Evolutionary conservation across 139 green algal genomes (phyloP).

Genomic region (Micractinium conductrix): DNA sequence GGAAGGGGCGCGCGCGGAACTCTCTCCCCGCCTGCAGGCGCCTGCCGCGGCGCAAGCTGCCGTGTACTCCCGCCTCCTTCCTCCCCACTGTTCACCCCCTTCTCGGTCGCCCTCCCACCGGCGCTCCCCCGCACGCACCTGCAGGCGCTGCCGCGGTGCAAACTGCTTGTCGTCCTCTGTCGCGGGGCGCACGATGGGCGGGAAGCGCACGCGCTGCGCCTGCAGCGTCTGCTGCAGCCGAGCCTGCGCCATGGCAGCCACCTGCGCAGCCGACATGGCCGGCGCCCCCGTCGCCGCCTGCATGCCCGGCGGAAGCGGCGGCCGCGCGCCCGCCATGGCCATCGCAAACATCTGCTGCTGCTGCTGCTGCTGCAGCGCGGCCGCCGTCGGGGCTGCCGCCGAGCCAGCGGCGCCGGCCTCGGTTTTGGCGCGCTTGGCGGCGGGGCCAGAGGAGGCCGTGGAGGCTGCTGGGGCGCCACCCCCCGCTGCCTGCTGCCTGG

Average conservation of each 20-base stretch:
- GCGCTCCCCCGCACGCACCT: not conserved
- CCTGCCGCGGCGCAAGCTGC: not conserved
- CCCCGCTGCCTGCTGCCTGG: not conserved
- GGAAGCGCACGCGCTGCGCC: not conserved
- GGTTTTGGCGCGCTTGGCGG: slow-evolving; percentile 32
- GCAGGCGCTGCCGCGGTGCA: slow-evolving; percentile 17
- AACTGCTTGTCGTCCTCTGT: slow-evolving; percentile 28
- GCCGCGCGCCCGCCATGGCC: not conserved
- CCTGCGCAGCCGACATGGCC: not conserved
- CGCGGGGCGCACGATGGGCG: slow-evolving; percentile 21
- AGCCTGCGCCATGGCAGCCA: not conserved
- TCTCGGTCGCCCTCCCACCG: too few relatives aligned
- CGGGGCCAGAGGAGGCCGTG: not conserved
- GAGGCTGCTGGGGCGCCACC: not conserved
- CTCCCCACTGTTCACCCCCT: not conserved
- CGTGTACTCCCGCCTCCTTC: not conserved
- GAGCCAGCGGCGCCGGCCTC: not conserved
- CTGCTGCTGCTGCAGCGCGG: not conserved
- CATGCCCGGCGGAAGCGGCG: slow-evolving; percentile 9
- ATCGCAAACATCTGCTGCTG: not conserved
- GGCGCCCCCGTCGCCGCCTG: not conserved
- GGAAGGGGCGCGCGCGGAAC: too few relatives aligned
- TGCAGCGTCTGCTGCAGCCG: not conserved
- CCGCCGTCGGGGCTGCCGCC: not conserved
- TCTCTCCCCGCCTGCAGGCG: not conserved